Conservation (phyloP, 139 green algal species). For the Tetraselmis chui region DNA sequence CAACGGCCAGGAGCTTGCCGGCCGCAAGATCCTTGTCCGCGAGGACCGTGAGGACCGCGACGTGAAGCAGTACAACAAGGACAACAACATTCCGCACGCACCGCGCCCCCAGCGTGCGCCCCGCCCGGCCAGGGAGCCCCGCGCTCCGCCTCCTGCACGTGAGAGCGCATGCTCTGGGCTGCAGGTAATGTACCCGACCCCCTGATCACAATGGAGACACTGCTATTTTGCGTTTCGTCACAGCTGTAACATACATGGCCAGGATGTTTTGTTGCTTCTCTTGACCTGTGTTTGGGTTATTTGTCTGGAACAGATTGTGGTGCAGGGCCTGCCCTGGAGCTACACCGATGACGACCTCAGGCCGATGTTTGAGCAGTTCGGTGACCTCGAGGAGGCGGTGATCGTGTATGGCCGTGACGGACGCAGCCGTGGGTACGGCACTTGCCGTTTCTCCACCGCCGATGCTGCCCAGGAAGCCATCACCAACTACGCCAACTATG, state of each 20-base stretch:
- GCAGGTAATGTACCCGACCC: slow-evolving; percentile 31
- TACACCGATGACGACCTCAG: slow-evolving; percentile 76
- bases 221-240: too few species aligned
- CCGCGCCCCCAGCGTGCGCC: slow-evolving; percentile 11
- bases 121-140: slow-evolving; percentile 4
- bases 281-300: too few species aligned
- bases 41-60: slow-evolving; percentile 93
- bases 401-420: slow-evolving; percentile 70
- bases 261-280: too few species aligned
- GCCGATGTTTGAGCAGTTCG: slow-evolving; percentile 63
- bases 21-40: slow-evolving; percentile 81
- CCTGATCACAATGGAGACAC: too few species aligned
- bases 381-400: slow-evolving; percentile 58
- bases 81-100: slow-evolving; percentile 22
- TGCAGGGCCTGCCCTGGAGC: slow-evolving; percentile 85
- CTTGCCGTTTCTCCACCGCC: slow-evolving; percentile 62
- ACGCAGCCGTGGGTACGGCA: slow-evolving; percentile 83
- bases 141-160: slow-evolving; percentile 16
- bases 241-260: too few species aligned
- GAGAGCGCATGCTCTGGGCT: slow-evolving; percentile 47
- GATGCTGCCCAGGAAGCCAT: slow-evolving; percentile 70
- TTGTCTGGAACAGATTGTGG: slow-evolving; percentile 81
- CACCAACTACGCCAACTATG: slow-evolving; percentile 61
- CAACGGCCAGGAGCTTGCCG: slow-evolving; percentile 75
- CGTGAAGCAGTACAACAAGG: slow-evolving; percentile 70